These are phyloP conservation scores for Colletotrichum scovillei DNA, from an alignment of 2,329 filamentous ascomycete genomes.

Conservation along the genomic window DNA sequence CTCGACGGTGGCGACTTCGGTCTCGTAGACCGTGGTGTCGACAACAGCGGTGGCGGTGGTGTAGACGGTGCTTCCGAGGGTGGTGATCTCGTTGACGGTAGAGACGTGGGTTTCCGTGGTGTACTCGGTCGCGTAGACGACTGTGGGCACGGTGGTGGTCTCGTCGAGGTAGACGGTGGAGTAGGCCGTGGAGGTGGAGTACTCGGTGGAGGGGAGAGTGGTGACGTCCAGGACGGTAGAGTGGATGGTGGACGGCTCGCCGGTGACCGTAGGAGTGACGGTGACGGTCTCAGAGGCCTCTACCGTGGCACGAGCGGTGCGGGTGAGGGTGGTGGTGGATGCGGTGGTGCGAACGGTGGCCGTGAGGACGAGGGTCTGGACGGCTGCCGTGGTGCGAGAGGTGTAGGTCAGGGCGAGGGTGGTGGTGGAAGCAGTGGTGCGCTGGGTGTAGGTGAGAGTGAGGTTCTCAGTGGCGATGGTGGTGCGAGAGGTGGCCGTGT, in stretches of 20 bases:
- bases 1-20: neutral
- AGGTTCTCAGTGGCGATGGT: conserved; percentile 16
- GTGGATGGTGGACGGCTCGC: conserved; percentile 4
- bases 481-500: conserved; percentile 6
- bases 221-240: conserved; percentile 5
- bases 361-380: neutral
- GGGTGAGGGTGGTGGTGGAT: conserved; percentile 1
- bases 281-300: conserved; percentile 6
- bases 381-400: neutral
- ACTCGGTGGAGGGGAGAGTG: neutral
- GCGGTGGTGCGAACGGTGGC: conserved; percentile 1
- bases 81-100: conserved; percentile 1
- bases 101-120: neutral
- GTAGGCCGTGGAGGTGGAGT: neutral
- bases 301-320: conserved; percentile 10
- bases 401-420: conserved; percentile 8
- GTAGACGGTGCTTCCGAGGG: conserved; percentile 11
- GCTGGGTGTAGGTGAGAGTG: conserved; percentile 1
- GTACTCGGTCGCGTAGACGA: neutral
- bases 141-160: conserved; percentile 1
- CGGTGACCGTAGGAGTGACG: neutral
- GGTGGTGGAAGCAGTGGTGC: conserved; percentile 7
- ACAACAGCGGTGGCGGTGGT: conserved; percentile 9
- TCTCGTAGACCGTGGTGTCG: conserved; percentile 18
- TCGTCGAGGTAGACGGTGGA: conserved; percentile 7